Percentiles rank a stretch among this genome's conserved stretches.
These are phyloP conservation scores for Pichia sp. DNA, from an alignment of 1,139 yeast genomes.

Conservation along the genomic window DNA sequence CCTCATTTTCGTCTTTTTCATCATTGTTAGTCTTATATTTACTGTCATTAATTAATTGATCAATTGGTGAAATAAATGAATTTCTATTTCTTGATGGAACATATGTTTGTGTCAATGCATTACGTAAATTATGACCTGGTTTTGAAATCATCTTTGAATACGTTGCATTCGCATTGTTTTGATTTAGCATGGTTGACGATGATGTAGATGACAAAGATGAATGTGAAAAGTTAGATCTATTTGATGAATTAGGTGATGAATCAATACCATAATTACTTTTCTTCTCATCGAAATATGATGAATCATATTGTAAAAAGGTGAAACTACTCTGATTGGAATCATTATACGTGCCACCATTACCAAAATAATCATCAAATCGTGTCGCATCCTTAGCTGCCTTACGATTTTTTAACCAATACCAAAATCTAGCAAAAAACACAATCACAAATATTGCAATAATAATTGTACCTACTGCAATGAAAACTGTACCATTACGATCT, in stretches of 20 bases:
- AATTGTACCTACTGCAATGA: slow-evolving; percentile 39
- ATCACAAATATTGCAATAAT: slow-evolving; percentile 29
- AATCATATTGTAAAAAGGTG: slow-evolving; percentile 25
- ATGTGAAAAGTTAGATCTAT: slow-evolving; percentile 4
- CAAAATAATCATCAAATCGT: slow-evolving; percentile 17
- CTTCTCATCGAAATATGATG: slow-evolving; percentile 28
- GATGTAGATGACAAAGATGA: slow-evolving; percentile 5
- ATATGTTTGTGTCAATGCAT: slow-evolving; percentile 13
- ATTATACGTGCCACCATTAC: slow-evolving; percentile 4
- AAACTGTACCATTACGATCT: slow-evolving; percentile 37
- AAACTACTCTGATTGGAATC: background rate
- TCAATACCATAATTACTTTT: slow-evolving; percentile 1
- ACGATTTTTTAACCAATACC: slow-evolving; percentile 31
- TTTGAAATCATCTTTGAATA: no score
- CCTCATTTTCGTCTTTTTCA: background rate
- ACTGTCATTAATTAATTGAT: slow-evolving; percentile 26
- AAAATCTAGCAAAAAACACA: slow-evolving; percentile 27
- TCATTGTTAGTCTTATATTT: no score
- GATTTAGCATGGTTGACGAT: no score
- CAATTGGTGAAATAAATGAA: slow-evolving; percentile 32
- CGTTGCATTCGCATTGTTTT: no score
- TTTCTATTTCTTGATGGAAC: slow-evolving; percentile 15
- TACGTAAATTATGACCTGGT: slow-evolving; percentile 23
- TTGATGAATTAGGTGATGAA: slow-evolving; percentile 5
- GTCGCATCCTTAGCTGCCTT: slow-evolving; percentile 33